These are phyloP conservation scores for Dioszegia hungarica DNA, from an alignment of 768 basidiomycete species.

Conservation along the genomic window DNA sequence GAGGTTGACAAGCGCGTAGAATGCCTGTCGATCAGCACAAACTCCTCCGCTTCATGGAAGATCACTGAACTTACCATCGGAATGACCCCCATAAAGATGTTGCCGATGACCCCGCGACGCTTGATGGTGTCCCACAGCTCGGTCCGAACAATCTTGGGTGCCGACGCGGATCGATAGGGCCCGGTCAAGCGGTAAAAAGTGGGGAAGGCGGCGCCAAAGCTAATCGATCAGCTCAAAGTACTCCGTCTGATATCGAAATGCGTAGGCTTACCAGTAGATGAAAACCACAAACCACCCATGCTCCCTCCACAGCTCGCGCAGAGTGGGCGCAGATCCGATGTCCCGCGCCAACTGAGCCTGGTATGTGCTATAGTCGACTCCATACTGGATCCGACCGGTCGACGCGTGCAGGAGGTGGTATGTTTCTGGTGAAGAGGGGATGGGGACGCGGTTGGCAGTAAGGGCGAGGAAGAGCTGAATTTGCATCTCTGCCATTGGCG, in stretches of 20 bases:
- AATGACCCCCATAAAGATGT: conserved; percentile 59
- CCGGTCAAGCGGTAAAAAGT: conserved; percentile 60
- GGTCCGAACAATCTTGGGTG: conserved; percentile 54
- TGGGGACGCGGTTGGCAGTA: conserved; percentile 48
- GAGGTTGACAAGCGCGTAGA: conserved; percentile 31
- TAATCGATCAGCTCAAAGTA: conserved; percentile 17
- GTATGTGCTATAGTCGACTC: conserved; percentile 59
- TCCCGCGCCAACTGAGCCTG: conserved; percentile 60
- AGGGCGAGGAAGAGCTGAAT: conserved; percentile 59
- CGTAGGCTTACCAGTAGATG: conserved; percentile 55
- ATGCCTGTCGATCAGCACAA: conserved; percentile 9
- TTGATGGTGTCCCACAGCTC: conserved; percentile 62
- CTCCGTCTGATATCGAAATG: neutral
- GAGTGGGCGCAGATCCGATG: conserved; percentile 57
- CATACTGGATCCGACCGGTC: conserved; percentile 58
- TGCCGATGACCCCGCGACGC: conserved; percentile 57
- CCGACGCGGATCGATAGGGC: conserved; percentile 53
- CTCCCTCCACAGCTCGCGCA: conserved; percentile 54
- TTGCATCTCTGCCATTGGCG: conserved; percentile 62
- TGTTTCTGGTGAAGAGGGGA: conserved; percentile 53
- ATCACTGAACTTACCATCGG: conserved; percentile 34
- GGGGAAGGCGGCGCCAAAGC: conserved; percentile 61
- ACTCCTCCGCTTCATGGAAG: neutral
- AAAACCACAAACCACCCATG: conserved; percentile 56
- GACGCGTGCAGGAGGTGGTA: conserved; percentile 59